Evolutionary conservation across 2,329 filamentous ascomycete genomes (phyloP), one percentile per base, ranked within the genome.

Genomic region (Didymella pomorum): DNA sequence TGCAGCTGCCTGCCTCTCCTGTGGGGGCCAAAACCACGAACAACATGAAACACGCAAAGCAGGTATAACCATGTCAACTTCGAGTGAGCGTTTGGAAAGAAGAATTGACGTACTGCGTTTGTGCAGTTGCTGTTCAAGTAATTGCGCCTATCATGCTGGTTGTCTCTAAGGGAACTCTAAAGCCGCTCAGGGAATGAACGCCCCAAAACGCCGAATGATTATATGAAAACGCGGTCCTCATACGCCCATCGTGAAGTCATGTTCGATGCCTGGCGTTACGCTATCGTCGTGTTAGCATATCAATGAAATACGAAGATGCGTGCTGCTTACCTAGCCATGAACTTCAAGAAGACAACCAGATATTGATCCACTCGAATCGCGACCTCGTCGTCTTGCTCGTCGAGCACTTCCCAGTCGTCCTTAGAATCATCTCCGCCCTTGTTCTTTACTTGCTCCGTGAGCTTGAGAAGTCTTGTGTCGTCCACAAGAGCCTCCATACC

Each of bases 201-300:
- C 21, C 3, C 41, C 33, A 31, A 25, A 35, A 48, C 33, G 42
- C 33, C 31, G 16, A 11, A 35, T 35, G 16, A 35, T 16, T 16
- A 35, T 8, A 11, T 35, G 16, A 35, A n/a, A 31, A 4, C 3
- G 29, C 21, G 26, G 28, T 23, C 41, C 53, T 83, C 82, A 97
- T 37, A 97, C 89, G 6, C 92, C 91, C 93, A 97, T 97, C 0
- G 94, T 98, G 77, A 96, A 97, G 76, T 98, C 94, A 77, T 97
- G 92, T 79, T 98, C 94, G 77, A 99, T 98, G 46, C 93, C 93
- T 6, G 95, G 95, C 16, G 94, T 98, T 43, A 99, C 95, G 70
- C 75, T 95, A 31, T 89, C 88, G 20, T 33, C 82, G 92, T 91
- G 77, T 75, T 70, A 76, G 71, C 35, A 31, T 14, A 14, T 4